Evolutionary conservation across 1,284 basidiomycete species (phyloP).

Genomic region (Fomitopsis betulina): DNA sequence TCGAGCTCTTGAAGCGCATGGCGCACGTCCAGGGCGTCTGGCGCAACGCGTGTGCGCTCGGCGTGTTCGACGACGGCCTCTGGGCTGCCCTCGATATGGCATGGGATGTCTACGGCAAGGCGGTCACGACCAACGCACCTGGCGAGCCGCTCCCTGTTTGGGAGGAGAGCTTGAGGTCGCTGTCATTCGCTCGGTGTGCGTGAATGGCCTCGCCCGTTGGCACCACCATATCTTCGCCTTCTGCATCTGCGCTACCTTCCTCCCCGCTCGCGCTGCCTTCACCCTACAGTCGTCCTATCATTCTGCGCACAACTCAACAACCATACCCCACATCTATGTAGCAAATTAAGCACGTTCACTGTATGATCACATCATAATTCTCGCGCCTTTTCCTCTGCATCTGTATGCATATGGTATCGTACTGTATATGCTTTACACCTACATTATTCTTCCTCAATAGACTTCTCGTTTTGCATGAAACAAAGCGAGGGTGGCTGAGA

Average conservation of each 20-base stretch:
- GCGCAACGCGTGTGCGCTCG: conserved; percentile 57
- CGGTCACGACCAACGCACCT: not conserved
- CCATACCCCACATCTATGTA: not conserved
- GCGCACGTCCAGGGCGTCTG: conserved; percentile 50
- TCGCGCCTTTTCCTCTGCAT: not conserved
- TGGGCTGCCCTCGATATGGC: conserved; percentile 54
- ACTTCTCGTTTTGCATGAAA: not conserved
- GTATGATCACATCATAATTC: not conserved
- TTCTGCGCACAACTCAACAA: not conserved
- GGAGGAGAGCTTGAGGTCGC: not conserved
- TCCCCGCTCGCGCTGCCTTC: not conserved
- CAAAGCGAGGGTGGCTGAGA: not conserved
- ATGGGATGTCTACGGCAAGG: conserved; percentile 41
- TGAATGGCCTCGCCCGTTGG: not conserved
- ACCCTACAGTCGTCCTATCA: not conserved
- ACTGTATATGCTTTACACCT: not conserved
- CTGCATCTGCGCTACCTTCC: no score
- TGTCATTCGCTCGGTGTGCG: not conserved
- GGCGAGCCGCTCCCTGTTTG: not conserved
- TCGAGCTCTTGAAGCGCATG: conserved; percentile 36
- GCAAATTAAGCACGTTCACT: not conserved
- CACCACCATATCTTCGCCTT: no score
- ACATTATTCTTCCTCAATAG: not conserved
- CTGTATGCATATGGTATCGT: not conserved
- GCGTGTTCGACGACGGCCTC: conserved; percentile 47